Base-by-base conservation (phyloP, 2,329 filamentous ascomycete genomes). In the Nannizziopsis barbatae region DNA sequence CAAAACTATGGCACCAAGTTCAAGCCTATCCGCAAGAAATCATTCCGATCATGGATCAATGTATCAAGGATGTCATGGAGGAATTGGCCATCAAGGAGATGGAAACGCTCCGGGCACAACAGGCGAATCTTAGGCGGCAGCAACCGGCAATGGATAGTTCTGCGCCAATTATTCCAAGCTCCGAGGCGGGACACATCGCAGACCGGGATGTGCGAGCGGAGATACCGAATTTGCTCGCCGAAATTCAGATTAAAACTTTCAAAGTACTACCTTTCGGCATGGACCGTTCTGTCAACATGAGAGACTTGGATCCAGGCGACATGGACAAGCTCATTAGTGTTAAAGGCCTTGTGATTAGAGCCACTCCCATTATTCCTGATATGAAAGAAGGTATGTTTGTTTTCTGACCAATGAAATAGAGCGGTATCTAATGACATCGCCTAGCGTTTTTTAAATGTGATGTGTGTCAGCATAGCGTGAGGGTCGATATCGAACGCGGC, bases 11-110 rank as follows among this genome's bases (percentile, higher is more conserved):
- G 86, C 86, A 96, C 64, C 93, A 98, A 66, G 74, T 93, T 50
- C 86, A 94, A 63, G 83, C 85, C 11, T 98, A 95, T 61, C 92
- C 92, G 0, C 88, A 92, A 61, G 92, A 98, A 74, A 89, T 98
- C 46, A 84, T 98, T 39, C 89, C 90, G 2, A 75, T 96, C 41
- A 95, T 98, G 84, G 93, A 98, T 75, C 86, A 94, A 65, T 81
- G 82, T 5, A 79, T 95, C 44, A 93, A 95, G 62, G 90, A 98
- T 67, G 75, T 87, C 47, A 94, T 96, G 83, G 79, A 92, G 18
- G 89, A 95, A 61, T 71, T 96, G 43, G 88, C 90, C 0, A 79
- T 85, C 53, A 81, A 83, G 51, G 84, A 93, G 59, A 86, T 84
- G 74, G 73, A 82, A 31, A 79, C 79, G 51, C 75, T 83, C 61